Evolutionary conservation across 768 basidiomycete genomes (phyloP).

Genomic region (Lentinula detonsa): DNA sequence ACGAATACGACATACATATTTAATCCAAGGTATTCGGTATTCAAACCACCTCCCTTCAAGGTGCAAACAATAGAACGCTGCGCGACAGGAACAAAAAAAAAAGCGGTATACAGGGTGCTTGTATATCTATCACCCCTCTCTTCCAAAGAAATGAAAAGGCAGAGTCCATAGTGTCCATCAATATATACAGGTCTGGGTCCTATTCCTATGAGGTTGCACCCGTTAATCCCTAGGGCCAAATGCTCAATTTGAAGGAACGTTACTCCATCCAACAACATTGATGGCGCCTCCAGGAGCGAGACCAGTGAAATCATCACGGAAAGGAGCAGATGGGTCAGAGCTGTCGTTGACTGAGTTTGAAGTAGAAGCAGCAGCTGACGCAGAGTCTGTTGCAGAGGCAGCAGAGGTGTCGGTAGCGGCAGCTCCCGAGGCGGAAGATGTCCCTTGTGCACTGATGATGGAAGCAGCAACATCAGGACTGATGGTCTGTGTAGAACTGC

Average conservation of each 20-base stretch:
- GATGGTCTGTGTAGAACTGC: conserved; percentile 21
- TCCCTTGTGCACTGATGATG: conserved; percentile 23
- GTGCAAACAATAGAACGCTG: neutral
- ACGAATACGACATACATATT: too few species aligned
- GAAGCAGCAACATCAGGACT: conserved; percentile 28
- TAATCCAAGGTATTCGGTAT: neutral
- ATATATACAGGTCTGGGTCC: neutral
- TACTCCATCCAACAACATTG: conserved; percentile 41
- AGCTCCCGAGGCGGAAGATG: conserved; percentile 9
- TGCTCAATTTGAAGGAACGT: conserved; percentile 4
- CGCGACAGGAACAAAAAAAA: neutral
- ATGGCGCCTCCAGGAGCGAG: conserved; percentile 32
- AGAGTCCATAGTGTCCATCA: neutral
- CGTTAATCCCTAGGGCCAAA: neutral
- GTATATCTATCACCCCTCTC: conserved; percentile 14
- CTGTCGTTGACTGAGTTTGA: conserved; percentile 11
- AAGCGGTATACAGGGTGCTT: conserved; percentile 12
- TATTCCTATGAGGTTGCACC: neutral
- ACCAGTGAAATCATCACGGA: conserved; percentile 32
- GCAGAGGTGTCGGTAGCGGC: conserved; percentile 15
- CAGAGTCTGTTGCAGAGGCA: conserved; percentile 15
- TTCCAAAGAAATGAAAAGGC: neutral
- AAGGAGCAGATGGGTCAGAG: conserved; percentile 24
- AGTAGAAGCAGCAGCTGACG: conserved; percentile 14
- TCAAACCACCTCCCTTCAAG: neutral